Percentiles rank a stretch among this genome's conserved stretches.
Evolutionary conservation across 331 rosid species (phyloP).

Genomic region (Quercus lobata): DNA sequence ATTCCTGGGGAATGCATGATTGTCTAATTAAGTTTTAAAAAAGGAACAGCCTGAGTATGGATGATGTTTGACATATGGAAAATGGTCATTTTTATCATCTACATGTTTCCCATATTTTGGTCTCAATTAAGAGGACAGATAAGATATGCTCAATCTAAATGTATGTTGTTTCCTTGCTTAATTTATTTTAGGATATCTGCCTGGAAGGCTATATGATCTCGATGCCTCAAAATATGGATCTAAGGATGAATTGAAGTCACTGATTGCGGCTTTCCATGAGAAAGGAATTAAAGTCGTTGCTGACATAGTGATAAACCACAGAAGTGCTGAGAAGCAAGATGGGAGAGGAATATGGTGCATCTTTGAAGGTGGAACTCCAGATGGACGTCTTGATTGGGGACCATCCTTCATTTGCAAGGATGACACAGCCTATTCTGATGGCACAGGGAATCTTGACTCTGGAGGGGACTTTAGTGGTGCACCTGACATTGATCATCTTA

Average conservation of each 20-base stretch:
- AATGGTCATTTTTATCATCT: neutral
- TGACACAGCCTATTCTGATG: constrained; percentile 65
- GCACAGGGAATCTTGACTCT: constrained; percentile 68
- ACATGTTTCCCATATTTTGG: no score
- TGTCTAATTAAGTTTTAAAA: neutral
- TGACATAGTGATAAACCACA: constrained; percentile 88
- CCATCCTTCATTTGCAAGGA: constrained; percentile 67
- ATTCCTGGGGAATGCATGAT: neutral
- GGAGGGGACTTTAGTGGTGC: constrained; percentile 38
- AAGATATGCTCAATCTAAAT: neutral
- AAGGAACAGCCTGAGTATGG: no score
- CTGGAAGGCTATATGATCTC: constrained; percentile 89
- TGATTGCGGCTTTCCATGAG: constrained; percentile 35
- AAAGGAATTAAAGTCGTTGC: constrained; percentile 63
- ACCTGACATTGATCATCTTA: constrained; percentile 83
- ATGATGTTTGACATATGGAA: no score
- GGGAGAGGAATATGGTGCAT: constrained; percentile 67
- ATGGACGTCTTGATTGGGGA: constrained; percentile 75
- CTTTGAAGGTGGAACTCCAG: constrained; percentile 82
- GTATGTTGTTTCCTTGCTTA: neutral
- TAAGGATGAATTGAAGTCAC: constrained; percentile 55
- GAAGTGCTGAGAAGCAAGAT: constrained; percentile 76
- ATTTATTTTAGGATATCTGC: constrained; percentile 52
- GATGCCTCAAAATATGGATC: constrained; percentile 65
- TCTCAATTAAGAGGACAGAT: neutral